Percentiles rank a stretch among this genome's conserved stretches.
These are phyloP conservation scores for Cryptococcus sp. DNA, from an alignment of 1,284 basidiomycete species.

Conservation along the genomic window DNA sequence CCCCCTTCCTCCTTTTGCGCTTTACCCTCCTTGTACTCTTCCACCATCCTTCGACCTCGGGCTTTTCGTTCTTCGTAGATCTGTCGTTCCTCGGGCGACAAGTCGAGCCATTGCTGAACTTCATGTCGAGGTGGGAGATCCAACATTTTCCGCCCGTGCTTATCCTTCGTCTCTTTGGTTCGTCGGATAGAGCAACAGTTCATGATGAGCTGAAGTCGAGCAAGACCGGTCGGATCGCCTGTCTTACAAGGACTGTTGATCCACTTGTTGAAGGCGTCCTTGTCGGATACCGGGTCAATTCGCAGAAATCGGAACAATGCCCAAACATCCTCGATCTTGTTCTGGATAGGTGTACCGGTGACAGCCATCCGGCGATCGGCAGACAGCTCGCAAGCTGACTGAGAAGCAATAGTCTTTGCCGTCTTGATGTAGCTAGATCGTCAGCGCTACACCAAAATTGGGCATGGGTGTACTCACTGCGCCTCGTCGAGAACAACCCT, in stretches of 20 bases:
- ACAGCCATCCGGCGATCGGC: constrained; percentile 89
- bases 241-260: constrained; percentile 88
- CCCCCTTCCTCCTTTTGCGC: constrained; percentile 65
- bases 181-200: constrained; percentile 90
- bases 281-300: constrained; percentile 86
- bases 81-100: constrained; percentile 72
- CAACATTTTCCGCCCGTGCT: constrained; percentile 78
- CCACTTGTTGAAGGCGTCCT: constrained; percentile 84
- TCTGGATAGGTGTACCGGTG: constrained; percentile 97
- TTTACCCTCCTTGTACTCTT: constrained; percentile 27
- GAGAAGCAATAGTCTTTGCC: constrained; percentile 83
- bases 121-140: constrained; percentile 80
- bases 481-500: constrained; percentile 96
- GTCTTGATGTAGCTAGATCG: constrained; percentile 90
- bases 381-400: constrained; percentile 89
- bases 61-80: constrained; percentile 78
- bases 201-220: constrained; percentile 95
- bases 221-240: constrained; percentile 84
- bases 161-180: constrained; percentile 82
- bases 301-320: constrained; percentile 95
- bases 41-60: constrained; percentile 9
- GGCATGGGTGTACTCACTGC: constrained; percentile 65
- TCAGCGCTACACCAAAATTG: background rate
- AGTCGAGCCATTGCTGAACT: constrained; percentile 75
- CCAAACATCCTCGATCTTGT: constrained; percentile 96